Conservation (phyloP, 1,139 yeast genomes). For the Candida sojae region DNA sequence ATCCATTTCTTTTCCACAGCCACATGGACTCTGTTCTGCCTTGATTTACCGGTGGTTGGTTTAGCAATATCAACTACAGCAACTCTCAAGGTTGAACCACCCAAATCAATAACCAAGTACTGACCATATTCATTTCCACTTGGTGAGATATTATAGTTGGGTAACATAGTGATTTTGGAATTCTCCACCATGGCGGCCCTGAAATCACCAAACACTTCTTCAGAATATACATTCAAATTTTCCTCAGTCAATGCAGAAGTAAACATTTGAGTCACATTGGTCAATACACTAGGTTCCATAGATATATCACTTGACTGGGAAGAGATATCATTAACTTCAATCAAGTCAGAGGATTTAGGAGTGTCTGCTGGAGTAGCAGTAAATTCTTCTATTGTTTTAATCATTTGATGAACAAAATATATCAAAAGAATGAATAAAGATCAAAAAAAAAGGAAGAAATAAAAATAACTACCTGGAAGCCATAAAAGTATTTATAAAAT, state of each 20-base stretch:
- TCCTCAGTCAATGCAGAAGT: constrained; percentile 13
- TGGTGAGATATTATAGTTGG: constrained; percentile 44
- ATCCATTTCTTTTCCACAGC: constrained; percentile 43
- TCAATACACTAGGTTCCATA: constrained; percentile 6
- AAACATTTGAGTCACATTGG: constrained; percentile 13
- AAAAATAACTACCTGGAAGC: neutral
- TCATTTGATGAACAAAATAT: neutral
- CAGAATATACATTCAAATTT: constrained; percentile 17
- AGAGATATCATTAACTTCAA: constrained; percentile 3
- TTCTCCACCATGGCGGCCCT: constrained; percentile 30
- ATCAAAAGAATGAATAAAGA: neutral
- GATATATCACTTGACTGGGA: constrained; percentile 8
- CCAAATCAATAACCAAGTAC: constrained; percentile 52
- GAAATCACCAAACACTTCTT: constrained; percentile 22
- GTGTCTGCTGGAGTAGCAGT: neutral
- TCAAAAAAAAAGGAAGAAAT: neutral
- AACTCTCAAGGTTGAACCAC: constrained; percentile 55
- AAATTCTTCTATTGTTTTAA: neutral
- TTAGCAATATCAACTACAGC: constrained; percentile 43
- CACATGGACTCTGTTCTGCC: constrained; percentile 22
- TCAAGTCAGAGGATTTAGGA: constrained; percentile 3
- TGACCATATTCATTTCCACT: constrained; percentile 46
- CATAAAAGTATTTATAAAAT: neutral
- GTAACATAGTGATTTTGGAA: constrained; percentile 46
- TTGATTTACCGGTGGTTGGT: constrained; percentile 7